These are phyloP conservation scores for Neofusicoccum laricinum DNA, from an alignment of 2,329 filamentous ascomycete genomes.

Conservation along the genomic window DNA sequence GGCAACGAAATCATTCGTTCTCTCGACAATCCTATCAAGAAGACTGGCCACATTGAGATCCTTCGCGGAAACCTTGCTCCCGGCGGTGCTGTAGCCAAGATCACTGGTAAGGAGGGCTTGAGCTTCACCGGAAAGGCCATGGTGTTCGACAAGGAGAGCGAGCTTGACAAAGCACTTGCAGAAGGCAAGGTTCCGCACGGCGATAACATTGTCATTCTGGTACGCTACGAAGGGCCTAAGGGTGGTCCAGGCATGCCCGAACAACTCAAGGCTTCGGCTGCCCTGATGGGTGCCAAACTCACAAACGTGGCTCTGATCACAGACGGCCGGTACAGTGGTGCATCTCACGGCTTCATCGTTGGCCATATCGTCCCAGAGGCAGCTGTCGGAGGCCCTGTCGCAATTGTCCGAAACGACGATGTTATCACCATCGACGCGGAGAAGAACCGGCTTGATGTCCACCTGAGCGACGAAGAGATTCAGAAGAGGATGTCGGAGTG, in stretches of 20 bases:
- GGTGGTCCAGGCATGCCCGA: slow-evolving; percentile 96
- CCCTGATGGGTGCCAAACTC: slow-evolving; percentile 88
- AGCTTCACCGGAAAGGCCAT: slow-evolving; percentile 75
- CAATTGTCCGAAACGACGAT: slow-evolving; percentile 76
- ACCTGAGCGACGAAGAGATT: slow-evolving; percentile 70
- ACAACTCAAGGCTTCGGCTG: slow-evolving; percentile 81
- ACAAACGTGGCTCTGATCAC: slow-evolving; percentile 88
- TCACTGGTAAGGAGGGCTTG: slow-evolving; percentile 91
- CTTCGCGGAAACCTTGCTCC: slow-evolving; percentile 85
- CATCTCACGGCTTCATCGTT: slow-evolving; percentile 88
- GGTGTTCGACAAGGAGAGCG: slow-evolving; percentile 82
- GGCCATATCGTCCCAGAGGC: slow-evolving; percentile 92
- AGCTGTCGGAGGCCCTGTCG: slow-evolving; percentile 83
- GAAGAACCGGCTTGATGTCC: slow-evolving; percentile 68
- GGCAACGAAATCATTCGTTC: slow-evolving; percentile 81
- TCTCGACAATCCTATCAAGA: slow-evolving; percentile 79
- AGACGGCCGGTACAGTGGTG: slow-evolving; percentile 85
- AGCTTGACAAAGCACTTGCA: slow-evolving; percentile 72
- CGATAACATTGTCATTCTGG: slow-evolving; percentile 84
- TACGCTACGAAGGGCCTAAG: slow-evolving; percentile 90
- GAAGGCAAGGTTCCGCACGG: slow-evolving; percentile 66
- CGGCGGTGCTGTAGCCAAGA: slow-evolving; percentile 88
- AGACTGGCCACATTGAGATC: slow-evolving; percentile 83
- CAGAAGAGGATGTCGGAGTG: slow-evolving; percentile 61
- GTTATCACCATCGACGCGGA: slow-evolving; percentile 82